Evolutionary conservation across 768 basidiomycete species (phyloP).

Genomic region (Megacollybia marginata): DNA sequence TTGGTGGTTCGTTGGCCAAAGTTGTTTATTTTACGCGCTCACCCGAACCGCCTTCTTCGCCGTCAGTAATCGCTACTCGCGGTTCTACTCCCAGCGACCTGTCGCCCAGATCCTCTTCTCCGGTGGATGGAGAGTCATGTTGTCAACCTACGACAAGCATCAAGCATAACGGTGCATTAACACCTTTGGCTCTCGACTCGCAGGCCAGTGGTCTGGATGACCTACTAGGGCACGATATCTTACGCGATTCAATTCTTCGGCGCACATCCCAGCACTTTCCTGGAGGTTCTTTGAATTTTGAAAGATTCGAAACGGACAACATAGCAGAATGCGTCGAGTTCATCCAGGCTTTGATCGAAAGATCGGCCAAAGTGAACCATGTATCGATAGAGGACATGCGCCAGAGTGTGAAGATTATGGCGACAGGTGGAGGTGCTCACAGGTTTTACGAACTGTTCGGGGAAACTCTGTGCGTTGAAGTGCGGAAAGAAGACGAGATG

Average conservation of each 20-base stretch:
- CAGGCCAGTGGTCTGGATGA: constrained; percentile 26
- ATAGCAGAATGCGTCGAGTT: constrained; percentile 81
- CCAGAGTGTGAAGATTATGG: constrained; percentile 90
- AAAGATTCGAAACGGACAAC: constrained; percentile 90
- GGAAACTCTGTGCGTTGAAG: constrained; percentile 72
- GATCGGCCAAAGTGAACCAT: constrained; percentile 77
- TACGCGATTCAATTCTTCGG: constrained; percentile 61
- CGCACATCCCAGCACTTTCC: constrained; percentile 80
- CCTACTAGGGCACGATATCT: constrained; percentile 32
- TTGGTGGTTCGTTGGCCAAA: constrained; percentile 96
- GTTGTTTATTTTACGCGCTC: constrained; percentile 98
- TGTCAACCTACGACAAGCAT: constrained; percentile 18
- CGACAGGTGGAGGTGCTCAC: constrained; percentile 96
- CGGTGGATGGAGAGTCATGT: constrained; percentile 23
- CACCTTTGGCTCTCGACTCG: constrained; percentile 68
- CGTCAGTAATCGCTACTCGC: constrained; percentile 54
- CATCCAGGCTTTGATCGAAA: constrained; percentile 78
- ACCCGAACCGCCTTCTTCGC: constrained; percentile 75
- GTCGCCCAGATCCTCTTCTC: constrained; percentile 37
- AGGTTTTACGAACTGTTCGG: constrained; percentile 83
- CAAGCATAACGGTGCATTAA: constrained; percentile 67
- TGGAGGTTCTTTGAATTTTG: constrained; percentile 95
- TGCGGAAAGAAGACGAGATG: constrained; percentile 95
- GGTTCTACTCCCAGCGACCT: constrained; percentile 46
- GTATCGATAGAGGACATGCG: constrained; percentile 91